A percentile compares a stretch with the other conserved stretches of the same genome.
Evolutionary conservation across 2,329 filamentous ascomycete species (phyloP).

Genomic region (Botrytis paeoniae): DNA sequence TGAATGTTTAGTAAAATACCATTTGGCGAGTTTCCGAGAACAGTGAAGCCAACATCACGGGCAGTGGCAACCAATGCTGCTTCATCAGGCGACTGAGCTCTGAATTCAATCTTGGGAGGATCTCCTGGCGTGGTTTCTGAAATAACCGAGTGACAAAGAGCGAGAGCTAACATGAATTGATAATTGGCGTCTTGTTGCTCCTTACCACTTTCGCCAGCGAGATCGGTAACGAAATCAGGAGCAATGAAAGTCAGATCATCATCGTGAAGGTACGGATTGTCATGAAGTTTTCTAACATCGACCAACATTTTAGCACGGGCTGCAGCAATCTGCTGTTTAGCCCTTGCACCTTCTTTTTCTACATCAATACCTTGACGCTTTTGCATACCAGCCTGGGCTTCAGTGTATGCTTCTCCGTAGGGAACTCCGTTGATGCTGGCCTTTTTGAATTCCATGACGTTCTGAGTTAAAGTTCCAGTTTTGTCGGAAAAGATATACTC

Average conservation of each 20-base stretch:
- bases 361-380: constrained; percentile 85
- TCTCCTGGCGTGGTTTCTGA: constrained; percentile 88
- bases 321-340: constrained; percentile 72
- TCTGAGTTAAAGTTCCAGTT: constrained; percentile 84
- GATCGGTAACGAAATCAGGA: constrained; percentile 80
- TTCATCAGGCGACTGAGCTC: constrained; percentile 95
- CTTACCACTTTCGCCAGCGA: constrained; percentile 71
- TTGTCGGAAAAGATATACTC: constrained; percentile 99
- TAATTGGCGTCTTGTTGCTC: constrained; percentile 77
- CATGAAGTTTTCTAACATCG: constrained; percentile 70
- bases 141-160: constrained; percentile 96
- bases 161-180: constrained; percentile 90
- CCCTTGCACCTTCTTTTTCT: constrained; percentile 72
- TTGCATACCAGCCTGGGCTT: constrained; percentile 95
- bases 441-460: constrained; percentile 99
- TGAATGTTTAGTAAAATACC: constrained; percentile 83
- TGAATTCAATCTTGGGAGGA: constrained; percentile 87
- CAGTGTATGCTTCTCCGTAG: constrained; percentile 96
- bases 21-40: constrained; percentile 75
- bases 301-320: constrained; percentile 72
- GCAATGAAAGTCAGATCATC: constrained; percentile 90
- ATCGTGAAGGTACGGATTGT: constrained; percentile 89
- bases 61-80: constrained; percentile 92
- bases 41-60: constrained; percentile 91
- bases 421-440: constrained; percentile 92